Base-by-base conservation (phyloP, 306 rosid species). In the Quercus suber region DNA sequence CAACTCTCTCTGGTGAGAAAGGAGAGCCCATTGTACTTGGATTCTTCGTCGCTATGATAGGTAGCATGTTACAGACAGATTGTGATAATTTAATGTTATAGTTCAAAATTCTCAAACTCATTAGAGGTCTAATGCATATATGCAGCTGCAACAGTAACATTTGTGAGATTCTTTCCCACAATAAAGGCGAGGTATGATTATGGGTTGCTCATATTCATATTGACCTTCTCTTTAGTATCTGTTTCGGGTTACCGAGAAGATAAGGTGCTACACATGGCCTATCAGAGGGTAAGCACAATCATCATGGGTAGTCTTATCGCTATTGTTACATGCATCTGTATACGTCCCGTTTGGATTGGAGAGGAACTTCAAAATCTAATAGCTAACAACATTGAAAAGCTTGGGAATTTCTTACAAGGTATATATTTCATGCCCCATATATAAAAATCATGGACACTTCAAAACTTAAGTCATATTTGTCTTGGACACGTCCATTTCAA, bases 331-430 rank as follows among this genome's bases (percentile, higher is more conserved):
- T 81, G 85, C 71, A 27, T 82, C 73, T 83, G 74, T 33, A 83
- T 89, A 73, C 80, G 27, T 67, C 91, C 88, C 0, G 67, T 89
- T 11, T 89, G 93, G 93, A 84, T 86, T 9, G 88, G 93, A 27
- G 76, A 68, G 5, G 90, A 87, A 21, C 87, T 89, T 57, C 90
- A 87, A 64, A 85, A 83, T 21, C 68, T 78, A 0, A 78, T 84
- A 11, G 76, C 86, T 5, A 64, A 41, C 12, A 84, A 84, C 71
- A 73, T 89, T 41, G 85, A 85, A 63, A 87, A 83, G 23, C 78
- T 87, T 23, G 89, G 74, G 0, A 55, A 45, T 73, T 85, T 77
- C 78, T 72, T 89, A n/a, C 77, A 83, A 85, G 89, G 90, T 89
- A 72, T 23, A 49, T 33, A 20, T 25, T n/a, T 18, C 23, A 56